A percentile compares a stretch with the other conserved stretches of the same genome.
Evolutionary conservation across 768 basidiomycete genomes (phyloP).

Genomic region (Psilocybe tampanensis): DNA sequence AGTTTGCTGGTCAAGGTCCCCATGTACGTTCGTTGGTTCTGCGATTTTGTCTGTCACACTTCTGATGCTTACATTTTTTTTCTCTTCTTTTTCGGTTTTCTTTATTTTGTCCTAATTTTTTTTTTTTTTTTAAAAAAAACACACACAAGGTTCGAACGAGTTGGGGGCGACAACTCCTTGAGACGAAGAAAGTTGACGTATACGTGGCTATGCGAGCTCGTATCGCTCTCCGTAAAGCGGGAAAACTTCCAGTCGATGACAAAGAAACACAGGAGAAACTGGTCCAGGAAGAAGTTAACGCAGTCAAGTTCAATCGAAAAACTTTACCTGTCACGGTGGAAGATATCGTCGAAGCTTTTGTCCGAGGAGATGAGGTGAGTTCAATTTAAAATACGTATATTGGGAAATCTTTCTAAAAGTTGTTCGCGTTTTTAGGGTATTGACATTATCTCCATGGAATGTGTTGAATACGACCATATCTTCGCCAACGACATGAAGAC

Average conservation of each 20-base stretch:
- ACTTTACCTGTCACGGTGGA: no score
- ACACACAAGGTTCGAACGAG: conserved; percentile 7
- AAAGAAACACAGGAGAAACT: not conserved
- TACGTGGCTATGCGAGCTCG: conserved; percentile 28
- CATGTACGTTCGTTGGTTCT: conserved; percentile 10
- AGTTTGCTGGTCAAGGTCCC: conserved; percentile 18
- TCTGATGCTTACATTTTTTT: no score
- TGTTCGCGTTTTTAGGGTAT: conserved; percentile 21
- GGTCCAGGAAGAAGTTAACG: conserved; percentile 4
- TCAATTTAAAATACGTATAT: no score
- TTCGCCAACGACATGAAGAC: conserved; percentile 28
- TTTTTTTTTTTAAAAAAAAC: not conserved
- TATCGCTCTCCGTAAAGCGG: conserved; percentile 26
- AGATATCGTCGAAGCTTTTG: conserved; percentile 26
- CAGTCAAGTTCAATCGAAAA: conserved; percentile 2
- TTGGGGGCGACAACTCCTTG: conserved; percentile 21
- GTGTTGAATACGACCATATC: conserved; percentile 32
- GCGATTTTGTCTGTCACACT: no score
- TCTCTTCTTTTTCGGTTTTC: not conserved
- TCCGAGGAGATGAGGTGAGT: not conserved
- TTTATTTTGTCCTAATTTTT: not conserved
- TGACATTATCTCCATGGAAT: conserved; percentile 33
- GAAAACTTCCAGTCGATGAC: conserved; percentile 1
- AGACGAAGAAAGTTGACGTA: conserved; percentile 1
- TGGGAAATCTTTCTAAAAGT: not conserved